phyloP scores from a whole-genome alignment of 2,329 filamentous ascomycete species.

The Colletotrichum euphorbiae region DNA sequence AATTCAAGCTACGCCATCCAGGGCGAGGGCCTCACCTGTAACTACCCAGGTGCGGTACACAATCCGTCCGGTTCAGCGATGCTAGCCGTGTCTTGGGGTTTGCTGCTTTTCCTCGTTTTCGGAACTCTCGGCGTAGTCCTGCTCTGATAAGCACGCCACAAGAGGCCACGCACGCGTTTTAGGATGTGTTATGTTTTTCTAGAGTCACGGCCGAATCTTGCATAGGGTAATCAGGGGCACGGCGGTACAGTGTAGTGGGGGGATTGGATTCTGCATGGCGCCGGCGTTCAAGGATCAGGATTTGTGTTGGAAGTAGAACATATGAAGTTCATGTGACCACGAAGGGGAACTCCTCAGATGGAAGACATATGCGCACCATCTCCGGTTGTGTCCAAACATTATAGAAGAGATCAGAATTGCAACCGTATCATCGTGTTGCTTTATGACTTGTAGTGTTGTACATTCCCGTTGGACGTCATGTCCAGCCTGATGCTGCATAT shows the following conservation, averaged over 20 bases:
- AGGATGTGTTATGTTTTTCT: conserved; percentile 7
- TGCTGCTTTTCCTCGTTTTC: conserved; percentile 34
- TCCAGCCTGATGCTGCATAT: too few relatives aligned
- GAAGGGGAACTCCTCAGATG: background rate
- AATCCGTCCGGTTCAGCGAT: conserved; percentile 53
- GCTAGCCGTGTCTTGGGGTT: conserved; percentile 42
- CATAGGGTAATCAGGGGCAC: background rate
- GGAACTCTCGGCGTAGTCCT: conserved; percentile 17
- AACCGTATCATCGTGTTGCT: background rate
- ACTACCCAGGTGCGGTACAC: conserved; percentile 71
- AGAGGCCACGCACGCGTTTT: background rate
- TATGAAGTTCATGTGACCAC: background rate
- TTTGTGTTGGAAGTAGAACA: background rate
- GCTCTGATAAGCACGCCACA: conserved; percentile 1
- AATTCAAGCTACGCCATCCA: conserved; percentile 58
- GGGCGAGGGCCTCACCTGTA: conserved; percentile 59
- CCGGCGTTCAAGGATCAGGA: conserved; percentile 23
- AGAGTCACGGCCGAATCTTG: conserved; percentile 27
- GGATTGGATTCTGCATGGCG: conserved; percentile 34
- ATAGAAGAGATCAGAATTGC: background rate
- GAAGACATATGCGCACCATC: background rate
- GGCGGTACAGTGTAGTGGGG: conserved; percentile 12
- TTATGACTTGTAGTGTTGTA: background rate
- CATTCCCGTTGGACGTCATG: background rate
- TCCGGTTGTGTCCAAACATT: background rate